Evolutionary conservation across 441 rosid species (phyloP).

Genomic region (Bocquillonia castaneifolia): DNA sequence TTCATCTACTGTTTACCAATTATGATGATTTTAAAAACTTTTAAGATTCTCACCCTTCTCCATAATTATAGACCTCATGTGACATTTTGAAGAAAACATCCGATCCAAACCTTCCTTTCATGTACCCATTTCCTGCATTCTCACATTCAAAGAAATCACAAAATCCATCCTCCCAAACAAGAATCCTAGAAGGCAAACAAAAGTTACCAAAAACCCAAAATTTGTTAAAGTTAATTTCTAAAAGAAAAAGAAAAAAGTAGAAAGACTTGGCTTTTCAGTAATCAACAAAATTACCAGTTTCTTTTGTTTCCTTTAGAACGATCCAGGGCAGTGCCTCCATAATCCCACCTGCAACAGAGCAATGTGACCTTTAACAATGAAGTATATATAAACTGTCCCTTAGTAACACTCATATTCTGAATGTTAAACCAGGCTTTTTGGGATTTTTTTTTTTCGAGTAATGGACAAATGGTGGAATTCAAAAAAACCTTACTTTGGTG

Average conservation of each 20-base stretch:
- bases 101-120: slow-evolving; percentile 53
- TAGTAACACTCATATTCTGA: neutral
- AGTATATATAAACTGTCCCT: neutral
- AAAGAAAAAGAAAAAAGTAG: neutral
- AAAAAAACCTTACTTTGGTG: slow-evolving; percentile 52
- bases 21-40: neutral
- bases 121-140: slow-evolving; percentile 36
- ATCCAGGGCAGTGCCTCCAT: slow-evolving; percentile 55
- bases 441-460: slow-evolving; percentile 8
- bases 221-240: too few species aligned
- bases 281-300: slow-evolving; percentile 45
- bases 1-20: too few species aligned
- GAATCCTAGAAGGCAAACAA: slow-evolving; percentile 41
- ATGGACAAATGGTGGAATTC: neutral
- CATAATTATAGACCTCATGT: slow-evolving; percentile 66
- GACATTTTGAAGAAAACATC: slow-evolving; percentile 74
- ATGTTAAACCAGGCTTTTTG: neutral
- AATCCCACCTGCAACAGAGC: slow-evolving; percentile 61
- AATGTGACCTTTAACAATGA: slow-evolving; percentile 23
- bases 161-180: slow-evolving; percentile 77
- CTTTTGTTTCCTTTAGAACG: slow-evolving; percentile 63
- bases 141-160: slow-evolving; percentile 63
- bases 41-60: slow-evolving; percentile 54
- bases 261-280: neutral
- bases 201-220: neutral